Evolutionary conservation across 192 early-diverging fungal species (phyloP).

Genomic region (Coemansia sp.): DNA sequence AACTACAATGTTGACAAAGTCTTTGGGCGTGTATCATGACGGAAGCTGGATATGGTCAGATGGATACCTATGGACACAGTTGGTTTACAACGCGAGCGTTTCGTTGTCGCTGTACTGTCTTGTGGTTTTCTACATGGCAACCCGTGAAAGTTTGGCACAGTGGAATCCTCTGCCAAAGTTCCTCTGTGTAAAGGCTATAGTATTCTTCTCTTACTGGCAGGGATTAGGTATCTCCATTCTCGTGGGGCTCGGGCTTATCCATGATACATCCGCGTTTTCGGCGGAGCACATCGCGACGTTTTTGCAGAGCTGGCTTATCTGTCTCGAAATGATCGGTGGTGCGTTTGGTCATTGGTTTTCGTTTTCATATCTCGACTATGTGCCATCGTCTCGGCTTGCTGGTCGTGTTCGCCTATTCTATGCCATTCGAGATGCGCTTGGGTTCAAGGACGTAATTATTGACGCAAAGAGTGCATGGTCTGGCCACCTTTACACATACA

Average conservation of each 20-base stretch:
- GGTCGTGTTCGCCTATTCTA: constrained; percentile 75
- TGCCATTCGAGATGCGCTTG: constrained; percentile 79
- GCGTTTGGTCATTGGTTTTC: constrained; percentile 80
- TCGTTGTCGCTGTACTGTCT: constrained; percentile 83
- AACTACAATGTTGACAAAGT: constrained; percentile 78
- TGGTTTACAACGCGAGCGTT: constrained; percentile 89
- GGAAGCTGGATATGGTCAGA: constrained; percentile 68
- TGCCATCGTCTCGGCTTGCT: constrained; percentile 63
- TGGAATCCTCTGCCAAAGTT: constrained; percentile 93
- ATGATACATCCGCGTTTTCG: constrained; percentile 58
- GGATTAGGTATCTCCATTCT: constrained; percentile 80
- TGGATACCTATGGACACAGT: constrained; percentile 78
- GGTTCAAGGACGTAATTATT: constrained; percentile 78
- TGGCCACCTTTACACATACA: constrained; percentile 77
- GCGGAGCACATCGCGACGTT: constrained; percentile 75
- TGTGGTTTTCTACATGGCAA: constrained; percentile 85
- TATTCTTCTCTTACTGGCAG: constrained; percentile 97
- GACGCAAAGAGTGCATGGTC: constrained; percentile 77
- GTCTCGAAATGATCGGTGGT: constrained; percentile 84
- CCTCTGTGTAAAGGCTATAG: constrained; percentile 87
- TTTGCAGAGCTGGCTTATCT: constrained; percentile 89
- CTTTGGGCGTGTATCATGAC: constrained; percentile 73
- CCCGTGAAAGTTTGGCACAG: constrained; percentile 66
- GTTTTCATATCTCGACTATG: constrained; percentile 82
- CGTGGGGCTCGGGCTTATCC: constrained; percentile 72